A percentile compares a stretch with the other conserved stretches of the same genome.
phyloP scores from a whole-genome alignment of 2,329 filamentous ascomycete genomes.

The Penicillium occitanis region DNA sequence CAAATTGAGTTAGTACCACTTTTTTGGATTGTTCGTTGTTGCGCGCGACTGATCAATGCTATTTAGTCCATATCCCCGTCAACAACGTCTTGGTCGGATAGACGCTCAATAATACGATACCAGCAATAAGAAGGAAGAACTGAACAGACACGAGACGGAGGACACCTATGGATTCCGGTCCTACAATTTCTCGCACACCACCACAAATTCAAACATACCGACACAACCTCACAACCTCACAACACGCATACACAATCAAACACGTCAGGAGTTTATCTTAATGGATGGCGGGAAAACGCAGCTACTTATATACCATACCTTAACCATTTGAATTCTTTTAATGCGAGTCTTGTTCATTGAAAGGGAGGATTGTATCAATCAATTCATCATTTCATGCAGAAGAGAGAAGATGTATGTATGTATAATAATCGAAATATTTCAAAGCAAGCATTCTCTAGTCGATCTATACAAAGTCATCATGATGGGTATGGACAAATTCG shows the following conservation, averaged over 20 bases:
- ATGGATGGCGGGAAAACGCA: neutral
- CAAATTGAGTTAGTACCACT: conserved; percentile 54
- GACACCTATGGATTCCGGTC: too few species aligned
- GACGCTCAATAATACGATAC: conserved; percentile 29
- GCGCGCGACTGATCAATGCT: neutral
- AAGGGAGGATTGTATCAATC: neutral
- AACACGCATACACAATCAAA: neutral
- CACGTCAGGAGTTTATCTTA: conserved; percentile 1
- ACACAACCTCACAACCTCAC: neutral
- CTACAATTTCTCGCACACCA: too few species aligned
- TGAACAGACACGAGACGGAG: neutral
- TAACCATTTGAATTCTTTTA: neutral
- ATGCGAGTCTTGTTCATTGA: neutral
- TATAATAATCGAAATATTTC: neutral
- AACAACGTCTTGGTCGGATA: conserved; percentile 53
- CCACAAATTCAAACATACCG: too few species aligned
- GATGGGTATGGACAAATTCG: neutral
- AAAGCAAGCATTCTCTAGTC: conserved; percentile 1
- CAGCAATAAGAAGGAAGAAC: neutral
- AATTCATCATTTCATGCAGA: neutral
- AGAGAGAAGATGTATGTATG: conserved; percentile 7
- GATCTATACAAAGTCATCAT: neutral
- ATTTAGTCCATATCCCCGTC: conserved; percentile 51
- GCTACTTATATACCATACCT: conserved; percentile 5
- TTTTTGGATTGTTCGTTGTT: neutral